These are phyloP conservation scores for Chloris gayana DNA, from an alignment of 176 grass and related monocot species.

Conservation along the genomic window DNA sequence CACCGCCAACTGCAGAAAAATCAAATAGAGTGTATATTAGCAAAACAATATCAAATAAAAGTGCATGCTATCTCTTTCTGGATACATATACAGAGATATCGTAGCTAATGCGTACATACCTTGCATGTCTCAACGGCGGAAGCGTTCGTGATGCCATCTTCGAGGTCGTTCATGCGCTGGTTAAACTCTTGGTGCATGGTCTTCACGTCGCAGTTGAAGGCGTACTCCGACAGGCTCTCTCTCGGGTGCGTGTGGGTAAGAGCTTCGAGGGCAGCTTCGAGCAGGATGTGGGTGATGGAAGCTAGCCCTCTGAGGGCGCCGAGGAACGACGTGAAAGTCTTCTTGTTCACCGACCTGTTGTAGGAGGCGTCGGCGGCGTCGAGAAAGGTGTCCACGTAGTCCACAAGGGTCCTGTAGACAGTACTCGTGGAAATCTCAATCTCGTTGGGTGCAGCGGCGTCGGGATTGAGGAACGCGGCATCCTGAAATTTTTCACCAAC, in stretches of 20 bases:
- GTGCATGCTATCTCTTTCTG: no score
- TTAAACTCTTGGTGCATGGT: not conserved
- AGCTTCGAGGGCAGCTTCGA: slow-evolving; percentile 27
- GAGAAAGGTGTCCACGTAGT: not conserved
- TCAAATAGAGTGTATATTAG: no score
- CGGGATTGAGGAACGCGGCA: not conserved
- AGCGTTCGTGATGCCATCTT: not conserved
- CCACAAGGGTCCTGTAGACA: not conserved
- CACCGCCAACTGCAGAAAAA: not conserved
- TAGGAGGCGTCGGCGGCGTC: not conserved
- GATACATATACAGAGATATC: no score
- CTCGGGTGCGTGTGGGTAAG: not conserved
- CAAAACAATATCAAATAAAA: not conserved
- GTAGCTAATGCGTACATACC: not conserved
- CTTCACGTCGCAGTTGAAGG: slow-evolving; percentile 25
- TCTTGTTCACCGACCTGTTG: not conserved
- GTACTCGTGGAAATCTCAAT: slow-evolving; percentile 26
- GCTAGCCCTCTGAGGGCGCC: slow-evolving; percentile 22
- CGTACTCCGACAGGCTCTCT: slow-evolving; percentile 19
- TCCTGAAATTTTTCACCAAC: not conserved
- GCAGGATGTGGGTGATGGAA: slow-evolving; percentile 29
- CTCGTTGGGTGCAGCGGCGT: not conserved
- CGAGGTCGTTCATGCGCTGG: not conserved
- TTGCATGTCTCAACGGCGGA: not conserved
- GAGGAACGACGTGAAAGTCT: not conserved